These are phyloP conservation scores for Diaporthe vexans DNA, from an alignment of 2,329 filamentous ascomycete genomes.

Conservation along the genomic window DNA sequence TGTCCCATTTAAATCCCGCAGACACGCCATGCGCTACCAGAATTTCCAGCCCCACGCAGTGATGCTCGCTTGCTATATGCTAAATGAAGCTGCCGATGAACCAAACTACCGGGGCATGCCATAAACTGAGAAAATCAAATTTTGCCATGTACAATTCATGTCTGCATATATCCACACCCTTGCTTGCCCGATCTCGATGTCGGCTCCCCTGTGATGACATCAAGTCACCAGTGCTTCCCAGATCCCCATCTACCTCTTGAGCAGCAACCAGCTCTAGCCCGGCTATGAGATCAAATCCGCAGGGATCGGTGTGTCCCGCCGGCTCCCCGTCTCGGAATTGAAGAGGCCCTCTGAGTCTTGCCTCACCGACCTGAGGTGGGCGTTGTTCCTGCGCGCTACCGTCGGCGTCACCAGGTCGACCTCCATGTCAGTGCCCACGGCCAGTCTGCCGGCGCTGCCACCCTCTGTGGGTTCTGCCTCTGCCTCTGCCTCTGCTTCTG, in stretches of 20 bases:
- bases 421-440: slow-evolving; percentile 50
- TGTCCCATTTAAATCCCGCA: background rate
- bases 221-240: slow-evolving; percentile 11
- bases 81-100: slow-evolving; percentile 15
- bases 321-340: slow-evolving; percentile 48
- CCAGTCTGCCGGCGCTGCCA: slow-evolving; percentile 29
- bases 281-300: slow-evolving; percentile 46
- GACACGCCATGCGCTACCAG: background rate
- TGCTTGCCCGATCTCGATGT: background rate
- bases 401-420: slow-evolving; percentile 58
- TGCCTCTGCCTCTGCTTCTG: slow-evolving; percentile 52
- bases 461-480: slow-evolving; percentile 36
- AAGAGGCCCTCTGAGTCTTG: slow-evolving; percentile 49
- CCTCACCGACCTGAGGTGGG: slow-evolving; percentile 38
- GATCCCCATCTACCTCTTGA: background rate
- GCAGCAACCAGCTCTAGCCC: background rate
- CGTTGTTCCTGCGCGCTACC: slow-evolving; percentile 43
- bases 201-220: background rate
- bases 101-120: slow-evolving; percentile 21
- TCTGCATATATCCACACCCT: slow-evolving; percentile 4
- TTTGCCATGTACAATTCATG: background rate
- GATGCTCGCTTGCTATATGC: slow-evolving; percentile 37
- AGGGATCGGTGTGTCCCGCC: slow-evolving; percentile 54
- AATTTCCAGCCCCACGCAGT: slow-evolving; percentile 17
- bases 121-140: background rate